Base-by-base conservation (phyloP, 805 yeast species). In the Metschnikowia similis region DNA sequence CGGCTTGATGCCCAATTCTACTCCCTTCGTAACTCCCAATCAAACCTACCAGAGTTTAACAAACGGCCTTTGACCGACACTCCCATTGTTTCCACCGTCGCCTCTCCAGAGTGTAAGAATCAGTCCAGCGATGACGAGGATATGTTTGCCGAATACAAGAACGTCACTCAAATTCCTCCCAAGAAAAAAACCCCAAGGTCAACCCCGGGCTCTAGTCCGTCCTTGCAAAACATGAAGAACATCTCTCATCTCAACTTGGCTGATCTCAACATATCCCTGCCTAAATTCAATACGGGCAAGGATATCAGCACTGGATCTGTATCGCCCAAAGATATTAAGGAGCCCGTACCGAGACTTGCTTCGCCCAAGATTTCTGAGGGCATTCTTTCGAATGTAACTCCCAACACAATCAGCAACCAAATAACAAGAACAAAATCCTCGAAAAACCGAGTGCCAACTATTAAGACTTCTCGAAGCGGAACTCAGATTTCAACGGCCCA, bases 21-120 rank as follows among this genome's bases (percentile, higher is more conserved):
- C 45, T 48, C 52, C 8, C 56, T 41, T 10, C 52, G 39, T 41
- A 45, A 47, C 37, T 51, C 57, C n/a, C 53, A 50, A 31, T 29
- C 55, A 13, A 53, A 56, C 36, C 63, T 76, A 40, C 86, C 87
- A 0, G 82, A 72, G 49, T 86, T 86, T 66, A 82, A 85, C 61
- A 83, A 80, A 64, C 71, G 90, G 41, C 94, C 94, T 0, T 68
- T 82, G 47, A 83, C 85, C 39, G 94, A 86, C 60, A 86, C 94
- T 0, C 94, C 94, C 0, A 75, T 83, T 1, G 77, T 77, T 9
- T 81, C 86, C 30, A 71, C 74, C 2, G 70, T 76, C 60, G 69
- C 80, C 0, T 82, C 88, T 0, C 90, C 90, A 0, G 64, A 61
- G 9, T 59, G 68, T 6, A 48, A 65, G 35, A 59, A 57, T 16